These are phyloP conservation scores for Diaporthe sp. DNA, from an alignment of 2,329 filamentous ascomycete genomes.

Conservation along the genomic window DNA sequence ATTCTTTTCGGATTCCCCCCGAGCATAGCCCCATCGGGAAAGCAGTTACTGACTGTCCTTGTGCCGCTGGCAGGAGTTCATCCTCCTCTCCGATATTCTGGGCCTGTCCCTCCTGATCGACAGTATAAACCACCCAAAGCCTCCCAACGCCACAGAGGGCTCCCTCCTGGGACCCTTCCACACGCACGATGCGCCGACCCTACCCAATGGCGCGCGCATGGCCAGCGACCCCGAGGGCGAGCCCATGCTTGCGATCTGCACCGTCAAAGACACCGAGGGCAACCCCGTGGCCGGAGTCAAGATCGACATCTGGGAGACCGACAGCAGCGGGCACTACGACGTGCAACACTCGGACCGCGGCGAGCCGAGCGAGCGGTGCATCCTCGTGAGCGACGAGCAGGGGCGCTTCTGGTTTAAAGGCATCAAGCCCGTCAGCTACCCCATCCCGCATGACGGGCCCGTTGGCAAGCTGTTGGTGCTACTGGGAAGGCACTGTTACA, in stretches of 20 bases:
- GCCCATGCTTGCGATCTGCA: conserved; percentile 80
- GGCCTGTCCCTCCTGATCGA: conserved; percentile 86
- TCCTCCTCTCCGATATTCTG: conserved; percentile 83
- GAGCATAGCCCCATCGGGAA: neutral
- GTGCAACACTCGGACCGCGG: conserved; percentile 78
- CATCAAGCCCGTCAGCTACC: conserved; percentile 87
- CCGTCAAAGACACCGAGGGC: conserved; percentile 73
- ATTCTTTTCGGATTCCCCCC: neutral
- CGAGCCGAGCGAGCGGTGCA: conserved; percentile 78
- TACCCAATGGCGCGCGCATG: conserved; percentile 71
- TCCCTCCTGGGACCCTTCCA: conserved; percentile 88
- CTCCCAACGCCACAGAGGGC: conserved; percentile 76
- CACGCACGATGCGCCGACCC: conserved; percentile 77
- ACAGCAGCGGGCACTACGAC: conserved; percentile 84
- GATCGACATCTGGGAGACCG: conserved; percentile 89
- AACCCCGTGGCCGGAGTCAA: conserved; percentile 74
- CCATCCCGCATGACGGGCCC: conserved; percentile 86
- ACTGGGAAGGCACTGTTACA: conserved; percentile 80
- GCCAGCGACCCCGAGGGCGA: conserved; percentile 77
- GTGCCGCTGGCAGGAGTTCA: conserved; percentile 72
- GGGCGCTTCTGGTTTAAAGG: conserved; percentile 89
- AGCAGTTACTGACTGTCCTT: neutral
- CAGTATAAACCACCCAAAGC: conserved; percentile 86
- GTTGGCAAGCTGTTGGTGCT: conserved; percentile 78
- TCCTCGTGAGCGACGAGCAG: conserved; percentile 73